These are phyloP conservation scores for Moesziomyces sp. DNA, from an alignment of 1,284 basidiomycete species.

Conservation along the genomic window DNA sequence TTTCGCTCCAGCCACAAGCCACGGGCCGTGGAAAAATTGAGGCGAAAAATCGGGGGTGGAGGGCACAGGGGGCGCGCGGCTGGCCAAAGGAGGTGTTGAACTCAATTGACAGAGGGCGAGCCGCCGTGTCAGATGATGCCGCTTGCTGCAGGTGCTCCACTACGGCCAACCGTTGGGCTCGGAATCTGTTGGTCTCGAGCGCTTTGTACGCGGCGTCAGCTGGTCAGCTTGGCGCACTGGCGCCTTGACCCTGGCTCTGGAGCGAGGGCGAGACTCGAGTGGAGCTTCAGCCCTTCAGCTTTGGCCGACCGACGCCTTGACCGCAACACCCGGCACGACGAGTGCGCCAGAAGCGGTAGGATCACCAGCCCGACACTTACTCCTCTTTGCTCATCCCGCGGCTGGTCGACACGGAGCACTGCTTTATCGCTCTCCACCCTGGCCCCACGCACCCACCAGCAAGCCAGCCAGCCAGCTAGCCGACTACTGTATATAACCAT, in stretches of 20 bases:
- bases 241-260: constrained; percentile 10
- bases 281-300: not conserved
- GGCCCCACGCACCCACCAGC: not conserved
- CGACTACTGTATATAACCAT: constrained; percentile 26
- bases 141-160: constrained; percentile 7
- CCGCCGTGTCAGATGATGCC: constrained; percentile 44
- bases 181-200: no score
- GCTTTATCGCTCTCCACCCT: not conserved
- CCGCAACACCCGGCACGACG: constrained; percentile 17
- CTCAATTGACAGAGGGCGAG: constrained; percentile 7
- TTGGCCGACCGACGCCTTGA: constrained; percentile 13
- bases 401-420: no score
- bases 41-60: constrained; percentile 24
- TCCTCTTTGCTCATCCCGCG: no score
- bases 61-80: constrained; percentile 9
- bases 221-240: not conserved
- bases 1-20: not conserved
- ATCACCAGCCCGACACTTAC: not conserved
- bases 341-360: constrained; percentile 29
- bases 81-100: constrained; percentile 1
- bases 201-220: no score
- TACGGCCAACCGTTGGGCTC: no score
- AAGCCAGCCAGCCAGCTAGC: not conserved
- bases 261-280: constrained; percentile 14
- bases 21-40: constrained; percentile 6